Base-by-base conservation (phyloP, 805 yeast genomes). In the Hanseniaspora valbyensis region DNA sequence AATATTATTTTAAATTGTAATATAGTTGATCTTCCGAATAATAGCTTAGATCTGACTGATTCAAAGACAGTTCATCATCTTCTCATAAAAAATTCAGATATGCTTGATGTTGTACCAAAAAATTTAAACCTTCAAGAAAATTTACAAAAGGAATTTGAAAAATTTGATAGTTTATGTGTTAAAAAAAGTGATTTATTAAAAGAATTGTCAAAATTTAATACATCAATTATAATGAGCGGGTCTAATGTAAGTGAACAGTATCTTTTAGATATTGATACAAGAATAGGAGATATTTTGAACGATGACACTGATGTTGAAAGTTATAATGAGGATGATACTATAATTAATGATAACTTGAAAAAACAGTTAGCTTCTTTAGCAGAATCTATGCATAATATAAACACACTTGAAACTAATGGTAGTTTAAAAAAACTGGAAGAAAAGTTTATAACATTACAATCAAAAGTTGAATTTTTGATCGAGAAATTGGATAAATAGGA, bases 1-100 rank as follows among this genome's bases (percentile, higher is more conserved):
- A 42, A 48, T 33, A 21, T 48, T 9, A 40, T 48, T 7, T 16
- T 21, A n/a, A 36, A 42, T 8, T 48, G 51, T 32, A 42, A 33
- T 18, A 33, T 48, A 18, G 14, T 39, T 12, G 32, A 25, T 24
- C 42, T 24, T 16, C 50, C 12, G 39, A 32, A 12, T 13, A 19
- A 5, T 13, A 26, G 12, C 25, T 18, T 16, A n/a, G 25, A 19
- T 16, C 18, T 25, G 6, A 5, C 26, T 8, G 29, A 24, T 6
- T 9, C 42, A 4, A 39, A 25, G 13, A n/a, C 29, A 5, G 22
- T 39, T 5, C 26, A 25, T 16, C 18, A 39, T 39, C 21, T 39
- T 14, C 30, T 46, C 6, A 21, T 46, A 12, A n/a, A 24, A 6
- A 38, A 40, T 16, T 21, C 19, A 7, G 34, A 40, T 10, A 40